Evolutionary conservation across 192 early-diverging fungal genomes (phyloP), one percentile per base, ranked within the genome.

Genomic region (Jimgerdemannia lactiflua): DNA sequence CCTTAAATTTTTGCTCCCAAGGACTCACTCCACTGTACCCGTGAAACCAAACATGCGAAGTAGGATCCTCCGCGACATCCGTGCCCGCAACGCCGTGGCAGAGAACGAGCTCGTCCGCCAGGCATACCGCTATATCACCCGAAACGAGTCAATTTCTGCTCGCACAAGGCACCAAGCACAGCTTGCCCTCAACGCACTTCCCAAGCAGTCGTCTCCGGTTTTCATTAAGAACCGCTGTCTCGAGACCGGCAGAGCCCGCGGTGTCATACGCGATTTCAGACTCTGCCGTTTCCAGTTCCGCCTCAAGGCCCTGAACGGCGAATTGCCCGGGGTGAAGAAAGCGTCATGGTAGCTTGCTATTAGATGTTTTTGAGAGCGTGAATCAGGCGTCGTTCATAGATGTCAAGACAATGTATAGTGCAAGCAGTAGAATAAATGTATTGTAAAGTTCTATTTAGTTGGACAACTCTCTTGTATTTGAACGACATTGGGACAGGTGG

Each of bases 281-380:
- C 81, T 95, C 70, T 93, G 90, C 71, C 87, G 92, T 63, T 91
- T 91, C 88, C 91, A 92, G 83, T 95, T 95, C 85, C 90, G 93
- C 70, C 65, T 91, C 63, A 92, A 91, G 80, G 93, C 93, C 10
- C 81, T 95, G 39, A 89, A 91, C 72, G 93, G 93, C 44, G 91
- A 93, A 67, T 79, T 95, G 73, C 92, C 93, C 4, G 93, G 93
- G 71, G 93, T 95, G 44, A 89, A 88, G 80, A 95, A 95, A 78
- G 84, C 91, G 17, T 90, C 91, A 64, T 95, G 93, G 93, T 95
- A 91, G 49, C 29, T 29, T 29, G 29, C 29, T 29, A 29, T 29
- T 29, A 29, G 1, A 29, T 29, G 29, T 29, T 29, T 29, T 29
- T 29, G 29, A 29, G 29, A 29, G 29, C 29, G 29, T 29, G 29